Base-by-base conservation (phyloP, 208 protist species). In the Leishmania major region DNA sequence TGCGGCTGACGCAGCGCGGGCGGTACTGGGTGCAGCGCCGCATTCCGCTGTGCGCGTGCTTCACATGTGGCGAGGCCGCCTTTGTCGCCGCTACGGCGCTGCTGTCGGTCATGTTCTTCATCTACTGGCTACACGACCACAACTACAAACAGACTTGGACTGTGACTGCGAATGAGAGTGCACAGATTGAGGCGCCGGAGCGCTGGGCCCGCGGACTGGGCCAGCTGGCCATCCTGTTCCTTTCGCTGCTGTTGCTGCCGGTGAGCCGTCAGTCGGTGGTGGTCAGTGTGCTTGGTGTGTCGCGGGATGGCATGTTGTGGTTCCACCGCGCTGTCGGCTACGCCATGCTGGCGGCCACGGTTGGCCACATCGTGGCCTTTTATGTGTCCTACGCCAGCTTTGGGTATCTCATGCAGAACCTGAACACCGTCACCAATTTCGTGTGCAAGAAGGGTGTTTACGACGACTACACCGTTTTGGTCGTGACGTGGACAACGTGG, bases 121-220 rank as follows among this genome's bases (percentile, higher is more conserved):
- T 90, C 71, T 94, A 94, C 81, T 94, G 91, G 91, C 19, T 93
- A 19, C 87, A 82, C 40, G 89, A 88, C 66, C 91, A 94, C 86
- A 94, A 93, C 85, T 94, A 84, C 85, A 89, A 92, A 47, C 7
- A 62, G 15, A 53, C 81, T 28, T 83, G 75, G 86, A 69, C 10
- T 13, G 59, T 37, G 3, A 81, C n/a, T 22, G 84, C 10, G 15
- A 81, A 72, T 35, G 43, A 67, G 2, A 69, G 28, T 4, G 49
- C n/a, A 28, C 78, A 70, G 6, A 85, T 87, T 17, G 22, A 77
- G 13, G 35, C 64, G 19, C 49, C 83, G 6, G 91, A 94, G 72
- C 78, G 81, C 3, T 91, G 85, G 85, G 88, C 64, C 11, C 92
- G 90, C 43, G 83, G 82, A 13, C 25, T 91, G 43, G 92, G 92